Evolutionary conservation across 805 yeast genomes (phyloP).

Genomic region (Spathaspora arborariae): DNA sequence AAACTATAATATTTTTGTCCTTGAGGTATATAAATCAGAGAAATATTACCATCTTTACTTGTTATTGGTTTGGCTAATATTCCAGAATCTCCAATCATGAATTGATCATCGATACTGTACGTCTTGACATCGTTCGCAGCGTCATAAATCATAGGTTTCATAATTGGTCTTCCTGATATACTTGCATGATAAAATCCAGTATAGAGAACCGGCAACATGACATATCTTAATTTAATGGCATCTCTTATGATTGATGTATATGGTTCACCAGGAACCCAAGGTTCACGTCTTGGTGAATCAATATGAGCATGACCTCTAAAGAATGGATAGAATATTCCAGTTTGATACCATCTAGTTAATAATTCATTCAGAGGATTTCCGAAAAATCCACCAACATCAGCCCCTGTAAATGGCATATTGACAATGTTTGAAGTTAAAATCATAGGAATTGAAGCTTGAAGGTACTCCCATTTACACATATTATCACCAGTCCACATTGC

Average conservation of each 20-base stretch:
- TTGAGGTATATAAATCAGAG: conserved; percentile 52
- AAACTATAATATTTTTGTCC: conserved; percentile 54
- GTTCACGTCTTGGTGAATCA: conserved; percentile 89
- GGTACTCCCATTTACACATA: conserved; percentile 86
- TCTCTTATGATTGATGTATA: conserved; percentile 62
- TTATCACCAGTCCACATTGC: conserved; percentile 99
- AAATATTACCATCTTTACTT: conserved; percentile 41
- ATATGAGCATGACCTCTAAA: conserved; percentile 97
- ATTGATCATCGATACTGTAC: conserved; percentile 74
- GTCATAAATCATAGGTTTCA: conserved; percentile 65
- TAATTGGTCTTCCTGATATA: conserved; percentile 60
- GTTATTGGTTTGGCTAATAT: conserved; percentile 79
- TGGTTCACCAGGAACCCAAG: conserved; percentile 81
- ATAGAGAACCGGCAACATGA: conserved; percentile 73
- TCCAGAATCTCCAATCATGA: conserved; percentile 69
- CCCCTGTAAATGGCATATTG: conserved; percentile 91
- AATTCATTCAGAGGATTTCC: conserved; percentile 84
- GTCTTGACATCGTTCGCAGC: conserved; percentile 43
- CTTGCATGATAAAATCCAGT: conserved; percentile 71
- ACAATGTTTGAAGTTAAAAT: conserved; percentile 72
- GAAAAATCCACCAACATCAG: conserved; percentile 96
- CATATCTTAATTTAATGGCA: conserved; percentile 70
- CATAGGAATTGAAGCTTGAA: conserved; percentile 83
- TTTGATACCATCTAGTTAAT: conserved; percentile 89
- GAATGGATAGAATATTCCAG: conserved; percentile 95